Evolutionary conservation across 305 asterid species (phyloP).

Genomic region (Caryopteris hybrid): DNA sequence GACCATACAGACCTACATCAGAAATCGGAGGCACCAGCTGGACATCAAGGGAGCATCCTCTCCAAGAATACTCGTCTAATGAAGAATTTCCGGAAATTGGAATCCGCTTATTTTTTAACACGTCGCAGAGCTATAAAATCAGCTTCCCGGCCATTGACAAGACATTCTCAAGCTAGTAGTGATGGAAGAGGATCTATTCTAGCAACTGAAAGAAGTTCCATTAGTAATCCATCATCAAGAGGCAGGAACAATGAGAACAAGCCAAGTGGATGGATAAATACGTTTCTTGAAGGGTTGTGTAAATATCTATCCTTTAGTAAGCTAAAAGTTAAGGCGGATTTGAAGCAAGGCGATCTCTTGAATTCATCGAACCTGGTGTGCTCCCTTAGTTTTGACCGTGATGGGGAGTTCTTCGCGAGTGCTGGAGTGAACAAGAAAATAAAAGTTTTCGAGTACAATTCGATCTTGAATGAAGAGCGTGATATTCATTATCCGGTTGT

Average conservation of each 20-base stretch:
- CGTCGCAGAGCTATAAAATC: conserved; percentile 51
- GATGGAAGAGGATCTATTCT: conserved; percentile 50
- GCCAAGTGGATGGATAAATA: conserved; percentile 62
- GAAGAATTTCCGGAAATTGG: conserved; percentile 79
- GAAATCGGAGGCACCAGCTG: conserved; percentile 32
- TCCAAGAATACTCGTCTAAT: conserved; percentile 62
- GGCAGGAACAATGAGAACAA: conserved; percentile 42
- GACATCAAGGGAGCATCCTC: conserved; percentile 37
- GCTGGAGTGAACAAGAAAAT: conserved; percentile 98
- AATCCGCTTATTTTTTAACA: conserved; percentile 72
- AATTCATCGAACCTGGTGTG: conserved; percentile 92
- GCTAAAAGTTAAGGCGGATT: conserved; percentile 81
- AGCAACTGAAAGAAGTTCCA: conserved; percentile 68
- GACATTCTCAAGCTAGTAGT: conserved; percentile 46
- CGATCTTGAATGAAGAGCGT: conserved; percentile 61
- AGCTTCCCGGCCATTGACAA: conserved; percentile 29
- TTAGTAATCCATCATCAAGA: conserved; percentile 59
- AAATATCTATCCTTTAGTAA: conserved; percentile 79
- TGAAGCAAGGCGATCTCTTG: conserved; percentile 93
- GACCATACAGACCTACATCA: conserved; percentile 29
- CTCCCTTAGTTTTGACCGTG: conserved; percentile 95
- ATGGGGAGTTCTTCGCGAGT: conserved; percentile 91
- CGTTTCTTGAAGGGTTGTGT: conserved; percentile 80
- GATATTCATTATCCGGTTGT: conserved; percentile 96
- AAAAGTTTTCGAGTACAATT: conserved; percentile 82